Evolutionary conservation across 2,329 filamentous ascomycete species (phyloP).

Genomic region (Fusarium hainanense): DNA sequence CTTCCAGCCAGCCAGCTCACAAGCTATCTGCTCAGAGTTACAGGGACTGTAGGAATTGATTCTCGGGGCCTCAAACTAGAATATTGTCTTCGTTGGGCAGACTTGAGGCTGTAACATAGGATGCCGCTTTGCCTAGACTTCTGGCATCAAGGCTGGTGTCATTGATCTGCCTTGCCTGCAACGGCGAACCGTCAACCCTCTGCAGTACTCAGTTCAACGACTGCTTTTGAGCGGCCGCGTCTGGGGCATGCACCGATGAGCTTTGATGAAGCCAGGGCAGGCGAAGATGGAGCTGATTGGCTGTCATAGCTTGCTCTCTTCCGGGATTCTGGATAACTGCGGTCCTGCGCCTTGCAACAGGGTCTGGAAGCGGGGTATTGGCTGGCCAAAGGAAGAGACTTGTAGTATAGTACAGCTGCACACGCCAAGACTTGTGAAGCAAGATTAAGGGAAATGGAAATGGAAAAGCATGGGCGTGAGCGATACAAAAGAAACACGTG

Average conservation of each 20-base stretch:
- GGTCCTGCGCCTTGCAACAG: constrained; percentile 38
- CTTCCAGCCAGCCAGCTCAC: constrained; percentile 39
- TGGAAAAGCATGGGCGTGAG: constrained; percentile 13
- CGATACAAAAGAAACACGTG: constrained; percentile 14
- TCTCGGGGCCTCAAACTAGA: constrained; percentile 30
- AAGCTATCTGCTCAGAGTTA: constrained; percentile 22
- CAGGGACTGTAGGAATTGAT: constrained; percentile 24
- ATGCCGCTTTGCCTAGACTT: constrained; percentile 1
- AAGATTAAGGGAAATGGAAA: constrained; percentile 12
- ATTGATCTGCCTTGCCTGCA: constrained; percentile 4
- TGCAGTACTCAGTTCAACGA: not conserved
- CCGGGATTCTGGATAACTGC: constrained; percentile 41
- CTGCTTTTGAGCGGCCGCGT: constrained; percentile 19
- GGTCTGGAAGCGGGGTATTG: constrained; percentile 34
- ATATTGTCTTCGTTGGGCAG: constrained; percentile 22
- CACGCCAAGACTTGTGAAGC: constrained; percentile 33
- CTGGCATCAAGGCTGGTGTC: constrained; percentile 4
- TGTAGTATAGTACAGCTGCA: constrained; percentile 24
- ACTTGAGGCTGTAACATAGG: constrained; percentile 1
- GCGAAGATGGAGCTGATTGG: constrained; percentile 37
- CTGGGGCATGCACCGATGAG: constrained; percentile 30
- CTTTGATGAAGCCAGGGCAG: constrained; percentile 20
- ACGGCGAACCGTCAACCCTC: constrained; percentile 18
- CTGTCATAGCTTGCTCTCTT: constrained; percentile 29
- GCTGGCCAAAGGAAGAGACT: constrained; percentile 18